Base-by-base conservation (phyloP, 306 rosid species). In the Cercis canadensis region DNA sequence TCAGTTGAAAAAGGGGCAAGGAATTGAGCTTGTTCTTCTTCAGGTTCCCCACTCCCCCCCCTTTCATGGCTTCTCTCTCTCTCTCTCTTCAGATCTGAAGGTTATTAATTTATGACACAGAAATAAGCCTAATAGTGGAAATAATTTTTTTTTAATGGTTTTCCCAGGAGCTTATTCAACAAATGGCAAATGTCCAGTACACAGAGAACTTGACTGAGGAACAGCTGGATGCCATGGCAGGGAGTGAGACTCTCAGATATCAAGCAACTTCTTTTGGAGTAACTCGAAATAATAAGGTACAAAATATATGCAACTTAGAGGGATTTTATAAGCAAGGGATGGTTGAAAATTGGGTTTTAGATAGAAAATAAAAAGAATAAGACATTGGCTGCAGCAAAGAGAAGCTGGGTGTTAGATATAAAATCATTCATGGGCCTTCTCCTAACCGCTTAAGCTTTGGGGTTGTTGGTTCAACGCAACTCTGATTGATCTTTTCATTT, bases 161-260 rank as follows among this genome's bases (percentile, higher is more conserved):
- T 67, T 70, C 52, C 72, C 81, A 94, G 99, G 99, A 94, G 80
- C 99, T 94, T 56, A 80, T 94, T 84, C 99, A 94, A 69, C 99
- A 94, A 91, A 94, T 94, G 99, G 99, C 97, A 83, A 94, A 94
- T 77, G 95, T 94, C 80, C 99, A 94, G 73, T 92, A 86, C 84
- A 94, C 99, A 0, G 97, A 94, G 81, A 89, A 94, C 76, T 83
- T 94, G 71, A 94, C 99, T 47, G 99, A 89, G 82, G 99, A 91
- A 36, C 99, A 94, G 85, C 82, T 94, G 80, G 99, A 94, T 82
- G 85, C 97, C 39, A 94, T 91, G 97, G 99, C 99, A 8, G 99
- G 99, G 75, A 84, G 99, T 77, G 99, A 91, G 83, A 89, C 99
- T 44, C 96, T 94, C 32, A 92, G 96, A 54, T 92, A 87, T 73